These are phyloP conservation scores for Leccinum variicolor DNA, from an alignment of 768 basidiomycete genomes.

Conservation along the genomic window DNA sequence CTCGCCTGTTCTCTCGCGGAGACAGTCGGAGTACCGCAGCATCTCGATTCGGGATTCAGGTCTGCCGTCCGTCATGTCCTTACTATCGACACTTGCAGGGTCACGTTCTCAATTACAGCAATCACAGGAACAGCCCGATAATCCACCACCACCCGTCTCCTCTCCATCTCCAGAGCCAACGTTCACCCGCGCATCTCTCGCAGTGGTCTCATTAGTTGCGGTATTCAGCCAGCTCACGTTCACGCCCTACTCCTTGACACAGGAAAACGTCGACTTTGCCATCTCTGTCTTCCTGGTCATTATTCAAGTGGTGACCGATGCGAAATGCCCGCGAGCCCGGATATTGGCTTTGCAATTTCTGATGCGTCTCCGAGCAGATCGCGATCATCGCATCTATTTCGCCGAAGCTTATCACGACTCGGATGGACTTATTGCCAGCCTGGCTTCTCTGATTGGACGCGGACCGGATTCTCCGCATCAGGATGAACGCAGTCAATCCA, in stretches of 20 bases:
- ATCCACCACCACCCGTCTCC: slow-evolving; percentile 28
- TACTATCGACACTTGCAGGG: slow-evolving; percentile 59
- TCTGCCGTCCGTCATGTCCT: slow-evolving; percentile 60
- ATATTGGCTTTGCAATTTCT: slow-evolving; percentile 81
- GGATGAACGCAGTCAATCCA: slow-evolving; percentile 23
- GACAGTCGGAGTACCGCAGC: slow-evolving; percentile 52
- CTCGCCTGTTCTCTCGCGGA: slow-evolving; percentile 56
- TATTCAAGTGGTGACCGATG: slow-evolving; percentile 42
- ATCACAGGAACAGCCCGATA: slow-evolving; percentile 38
- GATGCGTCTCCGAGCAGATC: slow-evolving; percentile 84
- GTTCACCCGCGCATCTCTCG: slow-evolving; percentile 50
- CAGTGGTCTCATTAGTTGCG: slow-evolving; percentile 59
- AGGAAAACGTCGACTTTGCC: slow-evolving; percentile 49
- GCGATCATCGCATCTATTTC: slow-evolving; percentile 83
- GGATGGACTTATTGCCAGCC: slow-evolving; percentile 52
- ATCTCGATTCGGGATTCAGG: slow-evolving; percentile 43
- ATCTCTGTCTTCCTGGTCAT: slow-evolving; percentile 51
- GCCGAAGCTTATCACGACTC: slow-evolving; percentile 50
- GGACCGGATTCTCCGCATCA: slow-evolving; percentile 27
- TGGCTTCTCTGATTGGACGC: slow-evolving; percentile 66
- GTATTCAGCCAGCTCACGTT: slow-evolving; percentile 72
- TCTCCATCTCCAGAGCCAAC: slow-evolving; percentile 25
- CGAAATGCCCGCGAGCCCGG: slow-evolving; percentile 56
- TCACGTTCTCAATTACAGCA: slow-evolving; percentile 60
- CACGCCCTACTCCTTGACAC: slow-evolving; percentile 52